These are phyloP conservation scores for Podila verticillata DNA, from an alignment of 192 early-diverging fungal genomes.

Conservation along the genomic window DNA sequence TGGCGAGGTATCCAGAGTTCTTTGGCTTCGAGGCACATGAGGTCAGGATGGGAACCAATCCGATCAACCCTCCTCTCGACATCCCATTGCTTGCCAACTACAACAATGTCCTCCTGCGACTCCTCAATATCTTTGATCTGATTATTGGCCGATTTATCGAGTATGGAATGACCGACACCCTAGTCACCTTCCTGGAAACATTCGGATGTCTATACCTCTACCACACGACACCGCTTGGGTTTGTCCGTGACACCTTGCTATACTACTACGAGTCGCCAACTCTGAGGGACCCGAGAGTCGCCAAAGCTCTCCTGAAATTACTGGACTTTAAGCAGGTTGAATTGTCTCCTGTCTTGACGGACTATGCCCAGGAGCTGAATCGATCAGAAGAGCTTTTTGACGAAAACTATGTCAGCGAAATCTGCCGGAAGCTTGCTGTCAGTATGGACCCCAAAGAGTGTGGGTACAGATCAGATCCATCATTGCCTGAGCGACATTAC, in stretches of 20 bases:
- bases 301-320: conserved; percentile 40
- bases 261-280: conserved; percentile 74
- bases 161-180: conserved; percentile 63
- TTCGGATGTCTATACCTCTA: conserved; percentile 70
- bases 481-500: conserved; percentile 66
- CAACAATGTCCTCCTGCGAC: conserved; percentile 72
- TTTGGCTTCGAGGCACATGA: conserved; percentile 78
- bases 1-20: conserved; percentile 75
- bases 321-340: conserved; percentile 43
- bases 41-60: conserved; percentile 48
- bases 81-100: conserved; percentile 75
- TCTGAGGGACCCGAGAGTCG: conserved; percentile 62
- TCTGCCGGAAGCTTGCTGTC: conserved; percentile 60
- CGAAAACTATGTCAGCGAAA: conserved; percentile 58
- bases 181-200: conserved; percentile 69
- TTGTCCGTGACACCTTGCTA: conserved; percentile 71
- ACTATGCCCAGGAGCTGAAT: conserved; percentile 60
- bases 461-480: conserved; percentile 55
- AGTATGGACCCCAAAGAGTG: conserved; percentile 63
- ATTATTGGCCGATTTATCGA: conserved; percentile 76
- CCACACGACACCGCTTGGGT: conserved; percentile 75
- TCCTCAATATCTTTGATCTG: conserved; percentile 72
- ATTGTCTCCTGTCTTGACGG: conserved; percentile 21
- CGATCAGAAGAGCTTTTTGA: conserved; percentile 53
- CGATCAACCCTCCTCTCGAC: conserved; percentile 68